Evolutionary conservation across 768 basidiomycete genomes (phyloP), one percentile per base, ranked within the genome.

Genomic region (Boletus subcaerulescens): DNA sequence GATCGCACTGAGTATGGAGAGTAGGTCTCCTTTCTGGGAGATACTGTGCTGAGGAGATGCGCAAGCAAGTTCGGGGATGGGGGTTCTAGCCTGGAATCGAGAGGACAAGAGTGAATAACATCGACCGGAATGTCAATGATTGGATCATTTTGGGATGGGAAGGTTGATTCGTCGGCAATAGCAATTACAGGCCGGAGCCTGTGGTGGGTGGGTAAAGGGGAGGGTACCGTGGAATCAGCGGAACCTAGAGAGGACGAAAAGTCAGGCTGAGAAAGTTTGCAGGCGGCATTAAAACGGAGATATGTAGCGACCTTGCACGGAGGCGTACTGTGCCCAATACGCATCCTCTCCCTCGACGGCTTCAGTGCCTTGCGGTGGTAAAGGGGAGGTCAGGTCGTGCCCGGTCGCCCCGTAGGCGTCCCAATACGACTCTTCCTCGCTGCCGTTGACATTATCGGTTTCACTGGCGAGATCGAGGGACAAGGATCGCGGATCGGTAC

Each of bases 281-380:
- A 42, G 26, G 41, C 44, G 49, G 50, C n/a, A 18, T 22, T 61
- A 72, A 61, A 7, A 33, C 32, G 55, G 57, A 56, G 46, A 57
- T 58, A 24, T 24, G 22, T 24, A 58, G 41, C 20, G 52, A 87
- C 88, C 88, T 69, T 90, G 87, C 8, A 89, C 78, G 18, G 76
- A 74, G 31, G 85, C 74, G 66, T 90, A 90, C 57, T 79, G 85
- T 24, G 86, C 86, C 88, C 88, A 90, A 60, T 90, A 90, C 7
- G 85, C 85, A 55, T 89, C 88, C 56, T 82, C 80, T 40, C 49
- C 58, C 35, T 65, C 66, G 1, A 63, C 60, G 20, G 10, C 20
- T 33, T 45, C 50, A 12, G 31, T 24, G 17, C 13, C 44, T 56
- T 56, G 51, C 70, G 59, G 41, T 33, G 49, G 41, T 56, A 60